Conservation (phyloP, 108 stramenopile species). For the Cyclotella cryptica region DNA sequence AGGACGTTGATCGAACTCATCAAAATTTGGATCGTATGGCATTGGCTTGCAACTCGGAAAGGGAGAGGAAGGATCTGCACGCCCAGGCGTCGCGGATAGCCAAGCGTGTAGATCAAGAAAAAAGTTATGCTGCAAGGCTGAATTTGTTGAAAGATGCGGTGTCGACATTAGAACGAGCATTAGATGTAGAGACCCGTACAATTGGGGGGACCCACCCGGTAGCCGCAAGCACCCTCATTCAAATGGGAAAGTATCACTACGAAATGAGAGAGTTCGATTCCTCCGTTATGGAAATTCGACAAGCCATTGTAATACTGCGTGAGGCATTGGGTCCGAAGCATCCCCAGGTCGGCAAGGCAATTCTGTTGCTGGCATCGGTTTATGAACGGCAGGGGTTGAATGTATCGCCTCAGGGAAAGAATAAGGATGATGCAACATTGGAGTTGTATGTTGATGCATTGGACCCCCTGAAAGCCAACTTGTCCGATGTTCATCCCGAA, state of each 20-base stretch:
- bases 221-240: conserved; percentile 40
- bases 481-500: conserved; percentile 37
- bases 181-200: conserved; percentile 29
- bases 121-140: conserved; percentile 2
- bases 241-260: conserved; percentile 47
- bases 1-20: conserved; percentile 44
- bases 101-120: conserved; percentile 18
- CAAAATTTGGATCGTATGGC: conserved; percentile 34
- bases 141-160: conserved; percentile 41
- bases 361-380: conserved; percentile 39
- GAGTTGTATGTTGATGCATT: conserved; percentile 51
- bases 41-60: conserved; percentile 37
- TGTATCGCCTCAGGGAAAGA: conserved; percentile 30
- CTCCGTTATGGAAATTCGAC: conserved; percentile 41
- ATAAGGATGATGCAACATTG: conserved; percentile 37
- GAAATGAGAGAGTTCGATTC: conserved; percentile 49
- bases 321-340: conserved; percentile 43
- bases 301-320: conserved; percentile 26
- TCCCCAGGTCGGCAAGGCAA: conserved; percentile 42
- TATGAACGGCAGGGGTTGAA: conserved; percentile 44
- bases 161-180: conserved; percentile 24
- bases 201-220: conserved; percentile 45
- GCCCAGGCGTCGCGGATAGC: conserved; percentile 21
- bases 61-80: conserved; percentile 33
- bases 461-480: conserved; percentile 42